Conservation (phyloP, 345 rosid species). For the Mangifera indica region DNA sequence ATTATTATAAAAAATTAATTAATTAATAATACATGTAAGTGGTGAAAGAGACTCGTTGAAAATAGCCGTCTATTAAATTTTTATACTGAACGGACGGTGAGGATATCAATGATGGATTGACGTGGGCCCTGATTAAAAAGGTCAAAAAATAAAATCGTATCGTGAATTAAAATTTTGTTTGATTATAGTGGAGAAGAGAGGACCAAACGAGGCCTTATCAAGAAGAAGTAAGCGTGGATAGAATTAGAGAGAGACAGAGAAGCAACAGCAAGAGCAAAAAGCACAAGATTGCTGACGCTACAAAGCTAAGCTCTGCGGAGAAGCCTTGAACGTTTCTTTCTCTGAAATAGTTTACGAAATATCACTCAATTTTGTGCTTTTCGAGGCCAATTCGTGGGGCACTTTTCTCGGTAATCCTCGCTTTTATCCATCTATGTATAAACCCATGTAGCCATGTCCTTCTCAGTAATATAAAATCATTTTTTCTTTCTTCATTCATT, state of each 20-base stretch:
- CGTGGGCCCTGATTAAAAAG: neutral
- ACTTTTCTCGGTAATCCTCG: constrained; percentile 32
- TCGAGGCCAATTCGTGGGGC: constrained; percentile 41
- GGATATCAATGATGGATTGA: too few relatives aligned
- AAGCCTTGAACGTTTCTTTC: neutral
- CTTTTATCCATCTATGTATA: neutral
- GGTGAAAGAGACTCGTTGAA: too few relatives aligned
- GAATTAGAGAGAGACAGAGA: too few relatives aligned
- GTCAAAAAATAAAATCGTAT: too few relatives aligned
- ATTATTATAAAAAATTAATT: too few relatives aligned
- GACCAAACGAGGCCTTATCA: constrained; percentile 73
- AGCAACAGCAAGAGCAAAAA: neutral
- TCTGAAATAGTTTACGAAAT: neutral
- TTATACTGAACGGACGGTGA: too few relatives aligned
- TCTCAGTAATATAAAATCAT: neutral
- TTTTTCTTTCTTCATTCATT: neutral
- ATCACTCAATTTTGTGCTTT: too few relatives aligned
- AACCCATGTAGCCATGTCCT: too few relatives aligned
- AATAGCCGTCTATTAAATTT: too few relatives aligned
- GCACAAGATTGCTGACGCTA: constrained; percentile 28
- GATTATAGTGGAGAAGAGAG: constrained; percentile 35
- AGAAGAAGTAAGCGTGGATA: constrained; percentile 34
- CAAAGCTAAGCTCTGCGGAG: neutral
- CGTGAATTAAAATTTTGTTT: constrained; percentile 26
- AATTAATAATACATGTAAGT: too few relatives aligned